Percentiles rank a stretch among this genome's conserved stretches.
phyloP scores from a whole-genome alignment of 164 flowering plant species.

The Dillenia suffruticosa region DNA sequence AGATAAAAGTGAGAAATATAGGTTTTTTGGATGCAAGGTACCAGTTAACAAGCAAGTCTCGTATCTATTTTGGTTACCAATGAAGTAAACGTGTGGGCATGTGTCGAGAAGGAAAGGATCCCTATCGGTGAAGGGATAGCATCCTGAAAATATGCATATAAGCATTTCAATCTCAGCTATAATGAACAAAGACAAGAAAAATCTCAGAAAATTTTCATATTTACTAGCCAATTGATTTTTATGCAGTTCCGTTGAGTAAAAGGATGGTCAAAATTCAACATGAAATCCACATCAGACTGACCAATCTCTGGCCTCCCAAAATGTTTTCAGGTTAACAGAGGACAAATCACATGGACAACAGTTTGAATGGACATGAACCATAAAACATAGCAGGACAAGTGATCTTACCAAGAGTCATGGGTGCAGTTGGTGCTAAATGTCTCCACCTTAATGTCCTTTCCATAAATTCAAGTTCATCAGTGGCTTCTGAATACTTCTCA shows the following conservation, averaged over 20 bases:
- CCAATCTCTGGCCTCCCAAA: no score
- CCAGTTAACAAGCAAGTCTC: conserved; percentile 63
- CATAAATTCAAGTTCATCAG: conserved; percentile 69
- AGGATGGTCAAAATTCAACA: no score
- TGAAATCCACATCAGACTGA: no score
- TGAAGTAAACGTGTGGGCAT: conserved; percentile 96
- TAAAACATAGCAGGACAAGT: neutral
- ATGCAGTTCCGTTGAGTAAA: no score
- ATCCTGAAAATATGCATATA: conserved; percentile 43
- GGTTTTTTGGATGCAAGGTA: conserved; percentile 14
- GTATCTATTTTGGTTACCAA: conserved; percentile 77
- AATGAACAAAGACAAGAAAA: no score
- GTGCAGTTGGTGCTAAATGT: conserved; percentile 95
- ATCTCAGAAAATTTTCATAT: no score
- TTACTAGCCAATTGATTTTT: no score
- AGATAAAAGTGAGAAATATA: neutral
- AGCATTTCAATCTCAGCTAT: neutral
- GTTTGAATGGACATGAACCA: no score
- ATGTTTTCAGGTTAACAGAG: no score
- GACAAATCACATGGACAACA: no score
- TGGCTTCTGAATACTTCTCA: conserved; percentile 77
- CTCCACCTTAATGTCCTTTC: conserved; percentile 97
- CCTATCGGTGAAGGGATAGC: conserved; percentile 90
- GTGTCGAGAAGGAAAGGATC: conserved; percentile 90
- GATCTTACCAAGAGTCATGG: conserved; percentile 82